Evolutionary conservation across 768 basidiomycete genomes (phyloP), one percentile per base, ranked within the genome.

Genomic region (button mushroom (Agaricus bisporus)): DNA sequence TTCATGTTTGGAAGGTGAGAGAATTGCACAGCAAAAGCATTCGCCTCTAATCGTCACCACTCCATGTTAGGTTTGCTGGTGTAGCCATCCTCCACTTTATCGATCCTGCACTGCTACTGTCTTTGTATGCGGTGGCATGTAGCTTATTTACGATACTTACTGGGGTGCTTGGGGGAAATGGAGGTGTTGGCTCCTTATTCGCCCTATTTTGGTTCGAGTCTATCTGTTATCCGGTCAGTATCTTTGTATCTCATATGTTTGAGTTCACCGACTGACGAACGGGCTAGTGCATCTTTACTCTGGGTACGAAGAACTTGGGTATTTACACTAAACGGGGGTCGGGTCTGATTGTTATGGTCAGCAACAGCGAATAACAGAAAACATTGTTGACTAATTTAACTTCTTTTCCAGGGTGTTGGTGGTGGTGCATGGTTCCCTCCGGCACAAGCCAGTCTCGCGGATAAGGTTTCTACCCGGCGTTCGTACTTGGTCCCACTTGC

Each of bases 191-290:
- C 9, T 83, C 78, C 67, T 63, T 88, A 35, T 87, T 85, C 61
- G 63, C 72, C 51, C 67, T 88, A 51, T 86, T 86, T 74, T 85
- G 83, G 73, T 85, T 86, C 63, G 86, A 87, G 66, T 85, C 83
- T 28, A 86, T 88, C 55, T 87, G 85, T 60, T 85, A 84, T 58
- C 82, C 83, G 5, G 80, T 79, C 55, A 57, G 75, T 67, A 4
- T 36, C 35, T n/a, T 18, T 25, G 48, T 26, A 26, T 25, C 25
- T 39, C 25, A 12, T 20, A 17, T 10, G 35, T 26, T 18, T 17
- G 15, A 49, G 18, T 25, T 12, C 15, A 36, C 25, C 9, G 41
- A 41, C 52, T 39, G 22, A 29, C n/a, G 12, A 47, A 11, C 17
- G 15, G 26, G 18, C 12, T 41, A 77, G 69, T 80, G 78, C 56